Base-by-base conservation (phyloP, 306 rosid species). In the Citrullus amarus region DNA sequence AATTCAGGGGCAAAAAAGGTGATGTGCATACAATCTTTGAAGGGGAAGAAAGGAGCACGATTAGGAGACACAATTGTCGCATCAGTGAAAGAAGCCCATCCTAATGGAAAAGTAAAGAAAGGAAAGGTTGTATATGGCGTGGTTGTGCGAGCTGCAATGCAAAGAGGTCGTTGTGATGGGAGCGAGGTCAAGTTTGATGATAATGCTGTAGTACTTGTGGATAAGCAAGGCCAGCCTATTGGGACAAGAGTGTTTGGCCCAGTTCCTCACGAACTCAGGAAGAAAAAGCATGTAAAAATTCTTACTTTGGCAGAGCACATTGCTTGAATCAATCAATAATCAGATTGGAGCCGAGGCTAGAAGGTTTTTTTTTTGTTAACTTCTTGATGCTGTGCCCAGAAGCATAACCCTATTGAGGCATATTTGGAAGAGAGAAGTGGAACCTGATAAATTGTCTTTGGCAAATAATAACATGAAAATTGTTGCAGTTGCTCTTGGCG, bases 201-300 rank as follows among this genome's bases (percentile, higher is more conserved):
- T 77, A 91, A 93, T 71, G 92, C 91, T 8, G 97, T 87, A 73
- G 93, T 93, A 28, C 90, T 91, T 22, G 93, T 91, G 18, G 95
- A 94, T 90, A 94, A 94, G 88, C 95, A 92, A 84, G 96, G 98
- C 22, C 95, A 90, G 72, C 96, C 98, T 12, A 89, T 89, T 41
- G 97, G 98, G n/a, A 94, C 97, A 0, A 87, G 96, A 83, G 97
- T 90, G 62, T 94, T 92, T 54, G 98, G 97, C 10, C 97, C 97
- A 1, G 95, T 94, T 50, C 98, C 97, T 7, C 98, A 92, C 32
- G 95, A 92, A 80, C 82, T 89, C 43, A 87, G 98, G 87, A 86
- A 82, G 90, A 94, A 92, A 84, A 92, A 94, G 82, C 98, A 94
- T 82, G 90, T 89, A 76, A 92, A 92, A 84, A 94, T 94, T 79